Conservation (phyloP, 2,329 filamentous ascomycete genomes). For the Talaromyces islandicus region DNA sequence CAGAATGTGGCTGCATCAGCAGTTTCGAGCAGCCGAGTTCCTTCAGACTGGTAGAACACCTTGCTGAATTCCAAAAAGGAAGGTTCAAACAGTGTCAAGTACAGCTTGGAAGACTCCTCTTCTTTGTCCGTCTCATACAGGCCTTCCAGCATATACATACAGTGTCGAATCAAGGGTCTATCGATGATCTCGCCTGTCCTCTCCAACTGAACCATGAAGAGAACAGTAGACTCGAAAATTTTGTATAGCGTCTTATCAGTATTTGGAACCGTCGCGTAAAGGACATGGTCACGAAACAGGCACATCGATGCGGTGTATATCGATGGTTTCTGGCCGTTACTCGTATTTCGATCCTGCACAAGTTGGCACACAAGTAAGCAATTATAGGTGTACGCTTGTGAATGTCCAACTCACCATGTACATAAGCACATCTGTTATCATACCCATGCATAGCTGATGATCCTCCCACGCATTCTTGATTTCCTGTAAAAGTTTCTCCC, state of each 20-base stretch:
- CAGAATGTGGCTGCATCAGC: conserved; percentile 80
- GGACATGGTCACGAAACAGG: conserved; percentile 79
- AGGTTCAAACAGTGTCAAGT: conserved; percentile 75
- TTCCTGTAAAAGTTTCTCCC: conserved; percentile 74
- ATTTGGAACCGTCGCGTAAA: conserved; percentile 53
- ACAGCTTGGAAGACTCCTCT: conserved; percentile 72
- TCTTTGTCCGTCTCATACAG: conserved; percentile 79
- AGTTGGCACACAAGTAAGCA: conserved; percentile 2
- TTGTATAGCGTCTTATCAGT: conserved; percentile 54
- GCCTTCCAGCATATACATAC: conserved; percentile 81
- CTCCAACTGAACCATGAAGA: conserved; percentile 91
- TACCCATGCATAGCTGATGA: conserved; percentile 88
- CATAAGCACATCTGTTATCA: conserved; percentile 95
- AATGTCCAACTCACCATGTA: conserved; percentile 60
- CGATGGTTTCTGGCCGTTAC: conserved; percentile 65
- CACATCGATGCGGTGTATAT: conserved; percentile 83
- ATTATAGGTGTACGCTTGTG: neutral
- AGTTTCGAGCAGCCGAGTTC: conserved; percentile 65
- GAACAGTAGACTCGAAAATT: conserved; percentile 72
- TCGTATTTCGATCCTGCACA: conserved; percentile 69
- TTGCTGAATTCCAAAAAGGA: conserved; percentile 66
- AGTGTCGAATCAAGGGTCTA: conserved; percentile 71
- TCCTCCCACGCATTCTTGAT: conserved; percentile 78
- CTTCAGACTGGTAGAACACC: conserved; percentile 70
- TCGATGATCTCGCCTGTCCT: conserved; percentile 85